Evolutionary conservation across 23 red algal genomes (phyloP).

Genomic region (Cyanidioschyzon merolae): DNA sequence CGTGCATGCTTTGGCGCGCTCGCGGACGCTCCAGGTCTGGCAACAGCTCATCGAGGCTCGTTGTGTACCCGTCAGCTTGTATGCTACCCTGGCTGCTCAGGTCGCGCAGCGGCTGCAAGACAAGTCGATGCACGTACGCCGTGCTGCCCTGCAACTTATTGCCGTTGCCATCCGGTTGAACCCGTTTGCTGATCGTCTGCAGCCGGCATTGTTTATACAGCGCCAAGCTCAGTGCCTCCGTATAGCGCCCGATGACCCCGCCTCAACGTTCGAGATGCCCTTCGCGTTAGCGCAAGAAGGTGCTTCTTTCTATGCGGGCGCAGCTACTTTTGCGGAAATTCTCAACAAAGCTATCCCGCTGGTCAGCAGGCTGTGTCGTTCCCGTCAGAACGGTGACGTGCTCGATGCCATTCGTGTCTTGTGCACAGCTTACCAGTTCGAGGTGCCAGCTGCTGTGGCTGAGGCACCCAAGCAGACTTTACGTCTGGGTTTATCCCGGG

Average conservation of each 20-base stretch:
- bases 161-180: conserved; percentile 33
- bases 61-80: conserved; percentile 29
- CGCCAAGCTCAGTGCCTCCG: background rate
- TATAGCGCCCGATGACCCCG: background rate
- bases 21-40: conserved; percentile 59
- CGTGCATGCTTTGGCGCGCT: conserved; percentile 59
- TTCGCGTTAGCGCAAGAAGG: background rate
- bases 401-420: conserved; percentile 51
- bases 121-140: conserved; percentile 44
- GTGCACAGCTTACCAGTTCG: conserved; percentile 46
- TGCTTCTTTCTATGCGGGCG: conserved; percentile 26
- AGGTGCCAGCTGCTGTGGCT: conserved; percentile 37
- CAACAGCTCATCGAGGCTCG: conserved; percentile 26
- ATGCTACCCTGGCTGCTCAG: conserved; percentile 30
- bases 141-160: conserved; percentile 44
- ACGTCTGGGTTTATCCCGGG: conserved; percentile 55
- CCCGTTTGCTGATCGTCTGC: conserved; percentile 46
- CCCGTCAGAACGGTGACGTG: conserved; percentile 65
- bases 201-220: conserved; percentile 20
- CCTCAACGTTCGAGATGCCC: background rate
- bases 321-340: conserved; percentile 33
- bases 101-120: conserved; percentile 45
- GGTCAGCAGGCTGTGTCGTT: conserved; percentile 46
- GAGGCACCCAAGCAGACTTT: conserved; percentile 47
- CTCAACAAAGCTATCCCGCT: conserved; percentile 33